phyloP scores from a whole-genome alignment of 192 early-diverging fungal species.

The Coemansia sp. region DNA sequence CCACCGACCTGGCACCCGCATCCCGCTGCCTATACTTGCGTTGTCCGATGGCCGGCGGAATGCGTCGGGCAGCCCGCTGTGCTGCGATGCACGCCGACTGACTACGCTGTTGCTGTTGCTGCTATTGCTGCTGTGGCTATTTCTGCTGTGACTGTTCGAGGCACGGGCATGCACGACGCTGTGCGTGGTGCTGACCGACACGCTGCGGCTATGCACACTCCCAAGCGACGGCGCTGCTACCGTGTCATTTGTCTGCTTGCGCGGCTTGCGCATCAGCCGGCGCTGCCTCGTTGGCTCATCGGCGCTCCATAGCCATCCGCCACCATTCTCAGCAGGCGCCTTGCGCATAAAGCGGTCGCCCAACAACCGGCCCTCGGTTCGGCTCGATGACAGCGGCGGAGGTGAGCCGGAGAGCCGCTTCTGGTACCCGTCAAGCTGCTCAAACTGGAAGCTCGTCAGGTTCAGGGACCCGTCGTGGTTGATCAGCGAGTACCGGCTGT shows the following conservation, averaged over 20 bases:
- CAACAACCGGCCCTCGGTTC: constrained; percentile 20
- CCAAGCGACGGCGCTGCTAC: constrained; percentile 2
- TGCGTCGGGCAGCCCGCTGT: not conserved
- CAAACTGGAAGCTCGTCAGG: constrained; percentile 44
- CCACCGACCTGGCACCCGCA: not conserved
- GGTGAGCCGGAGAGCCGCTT: constrained; percentile 28
- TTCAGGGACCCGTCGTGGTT: constrained; percentile 54
- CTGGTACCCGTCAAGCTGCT: constrained; percentile 51
- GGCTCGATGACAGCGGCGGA: constrained; percentile 2
- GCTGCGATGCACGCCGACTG: constrained; percentile 13
- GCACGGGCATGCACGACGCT: constrained; percentile 16
- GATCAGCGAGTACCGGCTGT: constrained; percentile 53
- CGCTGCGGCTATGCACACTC: constrained; percentile 18
- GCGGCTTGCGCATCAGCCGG: constrained; percentile 40
- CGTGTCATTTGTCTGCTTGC: constrained; percentile 7
- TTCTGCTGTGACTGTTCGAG: constrained; percentile 25
- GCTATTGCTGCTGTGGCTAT: too few species aligned
- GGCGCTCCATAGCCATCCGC: not conserved
- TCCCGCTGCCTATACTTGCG: constrained; percentile 3
- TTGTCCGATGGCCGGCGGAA: constrained; percentile 20
- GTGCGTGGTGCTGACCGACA: constrained; percentile 25
- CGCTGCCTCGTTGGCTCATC: constrained; percentile 5
- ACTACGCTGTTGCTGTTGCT: not conserved
- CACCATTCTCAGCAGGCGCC: not conserved
- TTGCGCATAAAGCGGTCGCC: constrained; percentile 29